phyloP scores from a whole-genome alignment of 2,329 filamentous ascomycete genomes.

The Phyllosticta citriasiana region DNA sequence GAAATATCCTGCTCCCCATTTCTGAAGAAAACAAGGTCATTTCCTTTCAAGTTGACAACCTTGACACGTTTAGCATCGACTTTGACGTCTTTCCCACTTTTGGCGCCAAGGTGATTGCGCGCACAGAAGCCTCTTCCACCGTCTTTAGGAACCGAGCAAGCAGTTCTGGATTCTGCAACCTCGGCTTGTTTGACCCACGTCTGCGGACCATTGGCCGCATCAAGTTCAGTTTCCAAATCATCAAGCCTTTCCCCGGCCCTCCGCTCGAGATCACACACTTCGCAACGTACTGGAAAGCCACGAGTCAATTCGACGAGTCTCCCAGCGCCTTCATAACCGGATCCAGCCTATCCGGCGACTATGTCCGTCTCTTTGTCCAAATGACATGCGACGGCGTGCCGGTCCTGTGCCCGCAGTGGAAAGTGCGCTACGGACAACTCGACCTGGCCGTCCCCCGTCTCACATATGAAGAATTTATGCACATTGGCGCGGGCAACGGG shows the following conservation, averaged over 20 bases:
- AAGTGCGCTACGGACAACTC: conserved; percentile 62
- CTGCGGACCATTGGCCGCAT: conserved; percentile 88
- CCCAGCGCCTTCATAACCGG: conserved; percentile 84
- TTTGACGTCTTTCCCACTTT: conserved; percentile 98
- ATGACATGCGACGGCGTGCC: conserved; percentile 80
- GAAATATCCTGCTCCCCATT: conserved; percentile 89
- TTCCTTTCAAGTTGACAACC: conserved; percentile 90
- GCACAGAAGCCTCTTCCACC: conserved; percentile 81
- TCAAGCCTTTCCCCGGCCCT: conserved; percentile 88
- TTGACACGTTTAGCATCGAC: conserved; percentile 87
- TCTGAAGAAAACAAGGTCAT: conserved; percentile 91
- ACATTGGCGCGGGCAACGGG: conserved; percentile 29
- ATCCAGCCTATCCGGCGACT: conserved; percentile 91
- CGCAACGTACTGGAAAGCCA: conserved; percentile 98
- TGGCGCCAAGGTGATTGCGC: conserved; percentile 93
- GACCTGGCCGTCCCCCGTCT: conserved; percentile 75
- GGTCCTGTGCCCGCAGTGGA: conserved; percentile 80
- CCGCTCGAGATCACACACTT: conserved; percentile 96
- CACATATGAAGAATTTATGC: conserved; percentile 61
- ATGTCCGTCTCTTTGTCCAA: conserved; percentile 84
- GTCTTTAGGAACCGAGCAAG: conserved; percentile 69
- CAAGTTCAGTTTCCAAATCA: conserved; percentile 88
- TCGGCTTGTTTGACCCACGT: conserved; percentile 87
- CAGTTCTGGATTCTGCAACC: conserved; percentile 68
- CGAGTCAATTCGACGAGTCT: conserved; percentile 79